These are phyloP conservation scores for Strigomonas culicis DNA, from an alignment of 208 protist species.

Conservation along the genomic window DNA sequence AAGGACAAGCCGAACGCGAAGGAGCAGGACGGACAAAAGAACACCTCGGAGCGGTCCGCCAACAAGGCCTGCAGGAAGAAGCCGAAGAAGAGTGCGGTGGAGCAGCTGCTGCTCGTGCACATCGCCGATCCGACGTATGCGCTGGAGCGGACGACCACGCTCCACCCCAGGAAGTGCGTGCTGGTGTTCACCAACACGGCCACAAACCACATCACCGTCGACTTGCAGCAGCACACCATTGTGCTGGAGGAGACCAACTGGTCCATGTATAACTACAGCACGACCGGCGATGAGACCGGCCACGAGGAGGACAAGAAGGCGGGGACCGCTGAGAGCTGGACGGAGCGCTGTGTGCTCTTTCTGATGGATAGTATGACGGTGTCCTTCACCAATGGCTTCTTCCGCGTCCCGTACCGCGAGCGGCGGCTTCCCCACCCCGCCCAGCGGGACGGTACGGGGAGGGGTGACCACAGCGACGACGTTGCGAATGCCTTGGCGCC, in stretches of 20 bases:
- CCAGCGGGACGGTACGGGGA: not conserved
- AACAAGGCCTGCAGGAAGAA: too few relatives aligned
- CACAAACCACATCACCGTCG: constrained; percentile 72
- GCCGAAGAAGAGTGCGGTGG: too few relatives aligned
- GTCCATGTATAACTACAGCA: not conserved
- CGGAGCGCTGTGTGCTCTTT: not conserved
- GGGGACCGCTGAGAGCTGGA: not conserved
- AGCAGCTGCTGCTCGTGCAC: not conserved
- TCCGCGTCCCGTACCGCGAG: constrained; percentile 38
- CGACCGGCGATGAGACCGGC: not conserved
- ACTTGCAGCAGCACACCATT: constrained; percentile 55
- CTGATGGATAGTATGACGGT: constrained; percentile 58
- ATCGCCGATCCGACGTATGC: constrained; percentile 3
- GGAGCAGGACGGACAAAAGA: too few relatives aligned
- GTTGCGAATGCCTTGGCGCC: constrained; percentile 31
- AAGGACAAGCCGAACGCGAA: too few relatives aligned
- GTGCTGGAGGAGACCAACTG: constrained; percentile 21
- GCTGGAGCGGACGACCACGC: constrained; percentile 20
- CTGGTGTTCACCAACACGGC: constrained; percentile 57
- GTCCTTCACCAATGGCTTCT: constrained; percentile 49
- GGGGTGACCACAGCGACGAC: not conserved
- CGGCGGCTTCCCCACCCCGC: constrained; percentile 21
- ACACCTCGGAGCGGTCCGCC: too few relatives aligned
- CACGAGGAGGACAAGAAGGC: constrained; percentile 1
- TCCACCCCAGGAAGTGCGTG: constrained; percentile 38